Conservation (phyloP, 257 asterid genomes). For the Linderniella brevidens region DNA sequence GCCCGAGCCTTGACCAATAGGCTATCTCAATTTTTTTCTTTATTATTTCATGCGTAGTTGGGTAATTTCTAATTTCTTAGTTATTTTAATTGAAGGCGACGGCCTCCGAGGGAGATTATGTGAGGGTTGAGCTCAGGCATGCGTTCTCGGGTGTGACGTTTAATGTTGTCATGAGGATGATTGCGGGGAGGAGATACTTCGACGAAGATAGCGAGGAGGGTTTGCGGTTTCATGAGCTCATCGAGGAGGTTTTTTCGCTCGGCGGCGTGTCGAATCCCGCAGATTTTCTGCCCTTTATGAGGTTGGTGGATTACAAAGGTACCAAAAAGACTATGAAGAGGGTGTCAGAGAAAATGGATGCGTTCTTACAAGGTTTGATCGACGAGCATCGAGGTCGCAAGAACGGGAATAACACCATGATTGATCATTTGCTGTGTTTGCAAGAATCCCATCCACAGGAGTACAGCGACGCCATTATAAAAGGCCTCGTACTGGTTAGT, state of each 20-base stretch:
- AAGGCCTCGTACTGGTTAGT: neutral
- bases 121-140: neutral
- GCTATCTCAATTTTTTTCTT: no score
- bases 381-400: constrained; percentile 1
- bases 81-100: neutral
- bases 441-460: neutral
- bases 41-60: no score
- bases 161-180: neutral
- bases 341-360: neutral
- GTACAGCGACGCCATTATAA: neutral
- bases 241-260: neutral
- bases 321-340: neutral
- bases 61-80: no score
- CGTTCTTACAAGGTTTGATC: neutral
- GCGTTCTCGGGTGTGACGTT: neutral
- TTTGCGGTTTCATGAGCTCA: neutral
- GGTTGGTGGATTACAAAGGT: neutral
- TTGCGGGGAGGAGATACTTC: neutral
- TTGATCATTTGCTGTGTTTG: neutral
- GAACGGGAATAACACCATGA: neutral
- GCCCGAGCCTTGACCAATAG: no score
- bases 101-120: neutral
- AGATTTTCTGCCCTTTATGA: neutral
- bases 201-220: neutral
- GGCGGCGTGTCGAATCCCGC: constrained; percentile 1